phyloP scores from a whole-genome alignment of 2,329 filamentous ascomycete genomes.

The Monosporascus cannonballus region DNA sequence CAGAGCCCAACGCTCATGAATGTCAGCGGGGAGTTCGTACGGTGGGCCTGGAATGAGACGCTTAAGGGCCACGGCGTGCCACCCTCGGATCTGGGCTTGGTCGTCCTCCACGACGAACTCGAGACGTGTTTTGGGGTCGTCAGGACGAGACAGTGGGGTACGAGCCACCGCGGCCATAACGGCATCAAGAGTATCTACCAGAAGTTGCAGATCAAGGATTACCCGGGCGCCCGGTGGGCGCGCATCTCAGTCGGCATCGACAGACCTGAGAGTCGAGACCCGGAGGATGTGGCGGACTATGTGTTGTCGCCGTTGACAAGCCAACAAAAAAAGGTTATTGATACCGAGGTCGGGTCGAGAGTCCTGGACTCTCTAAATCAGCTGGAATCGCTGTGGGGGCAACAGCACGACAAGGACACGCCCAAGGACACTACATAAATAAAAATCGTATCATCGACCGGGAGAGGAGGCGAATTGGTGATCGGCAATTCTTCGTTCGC shows the following conservation, averaged over 20 bases:
- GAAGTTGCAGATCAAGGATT: constrained; percentile 37
- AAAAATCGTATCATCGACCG: not conserved
- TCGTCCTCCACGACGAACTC: constrained; percentile 86
- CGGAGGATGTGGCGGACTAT: constrained; percentile 64
- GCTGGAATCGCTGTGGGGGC: constrained; percentile 34
- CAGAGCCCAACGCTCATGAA: constrained; percentile 83
- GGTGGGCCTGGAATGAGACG: constrained; percentile 57
- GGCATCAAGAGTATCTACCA: constrained; percentile 63
- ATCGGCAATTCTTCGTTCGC: too few species aligned
- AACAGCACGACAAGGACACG: constrained; percentile 1
- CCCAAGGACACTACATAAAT: not conserved
- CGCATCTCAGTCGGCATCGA: constrained; percentile 82
- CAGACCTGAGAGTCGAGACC: constrained; percentile 65
- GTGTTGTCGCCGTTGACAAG: constrained; percentile 64
- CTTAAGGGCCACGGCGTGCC: constrained; percentile 28
- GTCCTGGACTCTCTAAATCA: constrained; percentile 45
- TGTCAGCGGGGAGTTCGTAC: constrained; percentile 65
- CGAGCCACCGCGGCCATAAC: constrained; percentile 67
- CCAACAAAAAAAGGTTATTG: constrained; percentile 44
- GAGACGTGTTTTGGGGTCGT: constrained; percentile 66
- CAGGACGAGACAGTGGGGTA: constrained; percentile 54
- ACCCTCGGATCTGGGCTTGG: constrained; percentile 41
- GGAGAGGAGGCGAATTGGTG: too few species aligned
- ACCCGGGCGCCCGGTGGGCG: constrained; percentile 37
- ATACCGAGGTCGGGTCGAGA: constrained; percentile 43